These are phyloP conservation scores for Calocybe indica DNA, from an alignment of 768 basidiomycete species.

Conservation along the genomic window DNA sequence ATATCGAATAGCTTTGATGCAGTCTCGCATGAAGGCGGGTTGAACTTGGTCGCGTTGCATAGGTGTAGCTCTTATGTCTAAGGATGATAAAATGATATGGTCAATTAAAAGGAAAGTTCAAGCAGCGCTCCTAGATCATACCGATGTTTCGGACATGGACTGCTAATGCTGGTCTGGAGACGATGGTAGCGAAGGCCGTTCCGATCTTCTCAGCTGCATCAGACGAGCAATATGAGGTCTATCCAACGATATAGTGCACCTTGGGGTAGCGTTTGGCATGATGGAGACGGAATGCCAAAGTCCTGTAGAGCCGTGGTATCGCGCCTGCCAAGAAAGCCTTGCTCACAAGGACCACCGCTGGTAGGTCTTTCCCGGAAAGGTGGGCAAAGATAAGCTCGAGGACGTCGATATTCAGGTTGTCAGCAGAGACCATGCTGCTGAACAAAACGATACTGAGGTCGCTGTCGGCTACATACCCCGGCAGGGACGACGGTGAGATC, in stretches of 20 bases:
- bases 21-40: constrained; percentile 49
- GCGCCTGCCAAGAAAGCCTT: constrained; percentile 59
- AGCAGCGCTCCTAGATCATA: constrained; percentile 17
- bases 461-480: too few relatives aligned
- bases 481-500: too few relatives aligned
- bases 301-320: constrained; percentile 56
- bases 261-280: constrained; percentile 54
- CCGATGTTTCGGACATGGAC: constrained; percentile 58
- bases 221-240: neutral
- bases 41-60: constrained; percentile 27
- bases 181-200: constrained; percentile 58
- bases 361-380: constrained; percentile 51
- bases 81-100: neutral
- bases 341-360: constrained; percentile 58
- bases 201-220: constrained; percentile 18
- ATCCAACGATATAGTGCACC: constrained; percentile 18
- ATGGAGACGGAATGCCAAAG: constrained; percentile 44
- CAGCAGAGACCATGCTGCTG: constrained; percentile 51
- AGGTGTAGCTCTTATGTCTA: constrained; percentile 50
- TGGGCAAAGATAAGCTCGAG: constrained; percentile 60
- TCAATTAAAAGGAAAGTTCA: neutral
- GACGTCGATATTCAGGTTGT: constrained; percentile 68
- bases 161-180: constrained; percentile 45
- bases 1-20: constrained; percentile 37
- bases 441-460: neutral